phyloP scores from a whole-genome alignment of 108 stramenopile genomes.

The Conticribra guillardii region DNA sequence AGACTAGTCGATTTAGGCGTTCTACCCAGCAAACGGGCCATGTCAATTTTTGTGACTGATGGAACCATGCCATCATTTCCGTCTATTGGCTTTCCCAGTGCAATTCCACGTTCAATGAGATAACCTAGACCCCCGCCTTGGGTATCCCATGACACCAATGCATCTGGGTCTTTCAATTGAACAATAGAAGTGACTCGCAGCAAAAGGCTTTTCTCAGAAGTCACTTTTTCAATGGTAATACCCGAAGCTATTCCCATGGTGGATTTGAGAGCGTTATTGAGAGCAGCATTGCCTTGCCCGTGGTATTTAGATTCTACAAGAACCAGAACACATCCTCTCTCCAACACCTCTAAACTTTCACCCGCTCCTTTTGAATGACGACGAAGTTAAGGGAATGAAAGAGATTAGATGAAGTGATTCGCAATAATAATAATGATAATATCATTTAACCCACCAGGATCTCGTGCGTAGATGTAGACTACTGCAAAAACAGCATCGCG shows the following conservation, averaged over 20 bases:
- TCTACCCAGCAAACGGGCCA: slow-evolving; percentile 80
- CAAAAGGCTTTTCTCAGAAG: slow-evolving; percentile 66
- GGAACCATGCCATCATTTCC: slow-evolving; percentile 12
- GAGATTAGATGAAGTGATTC: no score
- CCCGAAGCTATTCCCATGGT: slow-evolving; percentile 58
- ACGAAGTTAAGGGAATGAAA: no score
- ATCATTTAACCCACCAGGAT: slow-evolving; percentile 91
- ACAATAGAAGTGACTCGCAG: slow-evolving; percentile 74
- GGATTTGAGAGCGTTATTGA: slow-evolving; percentile 7
- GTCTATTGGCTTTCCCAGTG: slow-evolving; percentile 50
- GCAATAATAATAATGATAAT: no score
- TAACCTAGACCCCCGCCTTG: slow-evolving; percentile 85
- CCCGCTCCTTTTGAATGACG: no score
- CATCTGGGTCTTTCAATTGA: slow-evolving; percentile 78
- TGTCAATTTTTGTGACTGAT: slow-evolving; percentile 58
- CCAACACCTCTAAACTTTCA: slow-evolving; percentile 69
- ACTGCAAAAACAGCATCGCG: slow-evolving; percentile 77
- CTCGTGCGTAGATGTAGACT: slow-evolving; percentile 67
- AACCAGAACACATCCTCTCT: slow-evolving; percentile 73
- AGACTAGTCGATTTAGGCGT: slow-evolving; percentile 45
- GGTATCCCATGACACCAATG: slow-evolving; percentile 87
- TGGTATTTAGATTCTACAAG: slow-evolving; percentile 53
- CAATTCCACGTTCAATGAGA: slow-evolving; percentile 74
- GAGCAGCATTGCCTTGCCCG: neutral
- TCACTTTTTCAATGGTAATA: slow-evolving; percentile 55